A percentile compares a stretch with the other conserved stretches of the same genome.
phyloP scores from a whole-genome alignment of 306 rosid species.

The Medicago ruthenica region DNA sequence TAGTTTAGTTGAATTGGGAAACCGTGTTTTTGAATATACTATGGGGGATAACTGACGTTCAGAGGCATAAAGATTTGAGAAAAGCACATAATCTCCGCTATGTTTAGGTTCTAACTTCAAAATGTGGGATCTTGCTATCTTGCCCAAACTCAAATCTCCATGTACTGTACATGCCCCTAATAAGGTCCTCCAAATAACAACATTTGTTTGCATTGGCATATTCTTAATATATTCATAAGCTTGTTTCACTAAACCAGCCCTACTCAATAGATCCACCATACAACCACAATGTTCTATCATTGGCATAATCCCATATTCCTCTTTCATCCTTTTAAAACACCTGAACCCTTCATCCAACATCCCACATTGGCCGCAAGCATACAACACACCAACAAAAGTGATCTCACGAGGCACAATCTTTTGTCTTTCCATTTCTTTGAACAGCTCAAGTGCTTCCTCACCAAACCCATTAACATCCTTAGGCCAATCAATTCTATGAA shows the following conservation, averaged over 20 bases:
- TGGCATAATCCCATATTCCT: constrained; percentile 54
- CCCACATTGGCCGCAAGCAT: constrained; percentile 72
- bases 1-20: too few species aligned
- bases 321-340: constrained; percentile 57
- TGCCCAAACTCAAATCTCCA: constrained; percentile 55
- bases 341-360: constrained; percentile 64
- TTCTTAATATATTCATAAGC: constrained; percentile 59
- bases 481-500: constrained; percentile 92
- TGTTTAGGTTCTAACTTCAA: constrained; percentile 58
- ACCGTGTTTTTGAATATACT: too few species aligned
- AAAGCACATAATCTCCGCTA: constrained; percentile 67
- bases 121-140: constrained; percentile 58
- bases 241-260: constrained; percentile 61
- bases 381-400: constrained; percentile 64
- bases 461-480: constrained; percentile 68
- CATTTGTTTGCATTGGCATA: constrained; percentile 62
- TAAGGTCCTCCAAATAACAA: constrained; percentile 64
- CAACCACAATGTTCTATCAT: constrained; percentile 67
- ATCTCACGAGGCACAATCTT: constrained; percentile 52
- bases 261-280: constrained; percentile 65
- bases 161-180: constrained; percentile 64
- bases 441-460: constrained; percentile 59
- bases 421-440: constrained; percentile 56
- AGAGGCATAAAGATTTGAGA: constrained; percentile 65
- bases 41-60: too few species aligned